Percentiles rank a stretch among this genome's conserved stretches.
Evolutionary conservation across 371 early-diverging fungal genomes (phyloP).

Genomic region (Mortierella sp.): DNA sequence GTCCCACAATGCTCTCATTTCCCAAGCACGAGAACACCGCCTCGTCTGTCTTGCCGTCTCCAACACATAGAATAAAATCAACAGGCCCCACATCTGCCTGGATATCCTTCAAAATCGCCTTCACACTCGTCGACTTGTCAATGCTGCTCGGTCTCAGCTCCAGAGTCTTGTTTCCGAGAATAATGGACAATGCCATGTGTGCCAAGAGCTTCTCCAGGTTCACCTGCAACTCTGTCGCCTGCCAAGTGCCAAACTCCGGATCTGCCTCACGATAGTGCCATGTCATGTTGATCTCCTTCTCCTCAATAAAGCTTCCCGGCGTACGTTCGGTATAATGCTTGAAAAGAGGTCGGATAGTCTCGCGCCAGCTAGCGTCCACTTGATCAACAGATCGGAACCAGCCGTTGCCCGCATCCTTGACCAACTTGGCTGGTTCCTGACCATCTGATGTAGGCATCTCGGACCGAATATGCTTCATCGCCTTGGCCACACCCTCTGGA

Average conservation of each 20-base stretch:
- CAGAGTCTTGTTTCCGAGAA: slow-evolving; percentile 93
- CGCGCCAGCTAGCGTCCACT: slow-evolving; percentile 90
- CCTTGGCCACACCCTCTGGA: slow-evolving; percentile 64
- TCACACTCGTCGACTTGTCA: slow-evolving; percentile 90
- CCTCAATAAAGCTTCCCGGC: slow-evolving; percentile 94
- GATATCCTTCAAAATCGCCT: slow-evolving; percentile 89
- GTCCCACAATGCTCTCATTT: slow-evolving; percentile 62
- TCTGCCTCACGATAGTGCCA: slow-evolving; percentile 96
- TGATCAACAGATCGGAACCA: slow-evolving; percentile 88
- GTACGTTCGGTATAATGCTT: slow-evolving; percentile 96
- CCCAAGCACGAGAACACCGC: slow-evolving; percentile 78
- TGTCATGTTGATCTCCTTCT: slow-evolving; percentile 89
- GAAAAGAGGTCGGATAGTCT: slow-evolving; percentile 91
- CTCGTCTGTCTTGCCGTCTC: slow-evolving; percentile 96
- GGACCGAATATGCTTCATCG: slow-evolving; percentile 38
- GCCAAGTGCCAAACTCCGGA: slow-evolving; percentile 87
- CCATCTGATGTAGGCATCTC: slow-evolving; percentile 38
- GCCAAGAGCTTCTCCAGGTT: slow-evolving; percentile 93
- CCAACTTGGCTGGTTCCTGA: slow-evolving; percentile 46
- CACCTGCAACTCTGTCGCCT: slow-evolving; percentile 92
- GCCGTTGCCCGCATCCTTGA: slow-evolving; percentile 62
- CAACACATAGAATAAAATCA: slow-evolving; percentile 88
- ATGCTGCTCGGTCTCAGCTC: slow-evolving; percentile 93
- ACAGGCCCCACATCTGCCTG: slow-evolving; percentile 48
- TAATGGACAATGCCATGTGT: slow-evolving; percentile 93